Base-by-base conservation (phyloP, 2,329 filamentous ascomycete genomes). In the Pseudogymnoascus sp. region DNA sequence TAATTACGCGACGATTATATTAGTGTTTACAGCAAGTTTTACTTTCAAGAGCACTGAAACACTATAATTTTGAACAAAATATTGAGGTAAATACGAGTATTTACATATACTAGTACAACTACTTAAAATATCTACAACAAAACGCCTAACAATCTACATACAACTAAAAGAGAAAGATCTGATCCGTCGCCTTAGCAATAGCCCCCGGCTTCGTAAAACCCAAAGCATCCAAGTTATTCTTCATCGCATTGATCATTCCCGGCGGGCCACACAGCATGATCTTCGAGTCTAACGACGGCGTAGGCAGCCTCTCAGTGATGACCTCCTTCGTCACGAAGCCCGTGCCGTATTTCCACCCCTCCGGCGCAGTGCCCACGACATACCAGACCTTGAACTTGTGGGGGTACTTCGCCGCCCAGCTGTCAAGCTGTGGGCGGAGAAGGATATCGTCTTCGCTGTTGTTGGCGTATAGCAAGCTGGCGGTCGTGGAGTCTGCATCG, bases 231-330 rank as follows among this genome's bases (percentile, higher is more conserved):
- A 85, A 70, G 6, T 74, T 75, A 69, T 79, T 81, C 75, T 85
- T 87, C 13, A 79, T 77, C 0, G 82, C 83, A 51, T 80, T 80
- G 1, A 87, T 75, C 83, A 88, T 84, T 0, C 79, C 80, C 0
- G 85, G 85, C 0, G 85, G 85, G 0, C 85, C 85, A 68, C 85
- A 88, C 1, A 87, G 73, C 76, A 86, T 75, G 6, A 85, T 71
- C 71, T 84, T 86, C 1, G 78, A 77, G 13, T 83, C 80, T 0
- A 69, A 51, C 0, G 73, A 75, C 0, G 83, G 73, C 0, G 69
- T 67, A 0, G 84, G 83, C 60, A 88, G 74, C 36, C 71, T 76
- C 65, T 82, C 76, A 61, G 74, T 69, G 69, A 87, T 79, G 37
- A 85, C 70, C 0, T 81, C 78, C 48, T 76, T 75, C 0, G 79